A percentile compares a stretch with the other conserved stretches of the same genome.
Evolutionary conservation across 768 basidiomycete species (phyloP).

Genomic region (Gyrodon lividus): DNA sequence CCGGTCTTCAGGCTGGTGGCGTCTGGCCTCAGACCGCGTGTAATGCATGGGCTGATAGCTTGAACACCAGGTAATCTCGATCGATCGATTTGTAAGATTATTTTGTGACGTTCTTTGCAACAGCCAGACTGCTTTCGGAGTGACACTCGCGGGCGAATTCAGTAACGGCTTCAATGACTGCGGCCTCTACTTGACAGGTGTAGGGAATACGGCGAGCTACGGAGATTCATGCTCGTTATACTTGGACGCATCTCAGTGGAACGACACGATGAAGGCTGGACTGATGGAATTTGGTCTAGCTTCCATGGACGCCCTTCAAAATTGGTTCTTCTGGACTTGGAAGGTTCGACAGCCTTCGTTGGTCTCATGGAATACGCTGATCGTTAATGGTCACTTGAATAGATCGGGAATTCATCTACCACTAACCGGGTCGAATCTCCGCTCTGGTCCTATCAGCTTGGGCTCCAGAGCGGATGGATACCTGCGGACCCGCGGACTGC

Average conservation of each 20-base stretch:
- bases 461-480: slow-evolving; percentile 75
- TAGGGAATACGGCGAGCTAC: slow-evolving; percentile 26
- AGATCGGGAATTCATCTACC: slow-evolving; percentile 58
- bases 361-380: not conserved
- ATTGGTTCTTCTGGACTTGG: slow-evolving; percentile 83
- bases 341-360: slow-evolving; percentile 39
- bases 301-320: slow-evolving; percentile 64
- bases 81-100: not conserved
- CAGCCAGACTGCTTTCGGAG: slow-evolving; percentile 58
- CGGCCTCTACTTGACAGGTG: slow-evolving; percentile 47
- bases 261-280: slow-evolving; percentile 48
- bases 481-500: slow-evolving; percentile 68
- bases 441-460: slow-evolving; percentile 70
- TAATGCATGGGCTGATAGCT: slow-evolving; percentile 52
- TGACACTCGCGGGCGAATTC: slow-evolving; percentile 78
- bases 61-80: slow-evolving; percentile 42
- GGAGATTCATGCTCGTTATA: slow-evolving; percentile 42
- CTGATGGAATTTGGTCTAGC: slow-evolving; percentile 50
- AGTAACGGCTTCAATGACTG: slow-evolving; percentile 67
- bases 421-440: slow-evolving; percentile 50
- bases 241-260: slow-evolving; percentile 52
- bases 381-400: slow-evolving; percentile 3
- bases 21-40: slow-evolving; percentile 54
- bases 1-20: slow-evolving; percentile 38
- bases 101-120: slow-evolving; percentile 2